Evolutionary conservation across 2,329 filamentous ascomycete genomes (phyloP).

Genomic region (Talaromyces atroroseus): DNA sequence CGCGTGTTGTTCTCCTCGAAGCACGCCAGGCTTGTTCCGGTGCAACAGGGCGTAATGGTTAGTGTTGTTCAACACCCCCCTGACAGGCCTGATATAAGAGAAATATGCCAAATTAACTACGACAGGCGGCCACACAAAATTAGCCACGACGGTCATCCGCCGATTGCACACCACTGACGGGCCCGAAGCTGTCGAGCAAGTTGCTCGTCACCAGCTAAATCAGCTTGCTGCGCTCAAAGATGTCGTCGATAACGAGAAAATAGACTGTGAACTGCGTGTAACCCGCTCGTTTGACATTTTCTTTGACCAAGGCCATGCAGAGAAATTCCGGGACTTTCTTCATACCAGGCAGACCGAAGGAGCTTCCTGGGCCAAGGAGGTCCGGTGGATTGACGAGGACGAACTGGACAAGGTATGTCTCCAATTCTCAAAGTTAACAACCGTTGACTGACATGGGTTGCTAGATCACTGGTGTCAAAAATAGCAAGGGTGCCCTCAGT

Average conservation of each 20-base stretch:
- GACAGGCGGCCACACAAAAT: conserved; percentile 37
- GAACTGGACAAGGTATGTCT: not conserved
- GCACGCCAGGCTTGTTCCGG: not conserved
- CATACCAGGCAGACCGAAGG: conserved; percentile 19
- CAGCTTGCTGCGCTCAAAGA: conserved; percentile 36
- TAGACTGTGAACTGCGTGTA: conserved; percentile 40
- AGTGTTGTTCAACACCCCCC: conserved; percentile 17
- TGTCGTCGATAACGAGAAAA: conserved; percentile 35
- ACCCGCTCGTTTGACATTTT: conserved; percentile 37
- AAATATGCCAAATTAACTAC: conserved; percentile 15
- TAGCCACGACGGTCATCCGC: conserved; percentile 23
- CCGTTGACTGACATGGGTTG: conserved; percentile 22
- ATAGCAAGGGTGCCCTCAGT: conserved; percentile 28
- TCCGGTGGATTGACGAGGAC: not conserved
- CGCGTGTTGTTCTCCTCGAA: not conserved
- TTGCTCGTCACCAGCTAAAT: conserved; percentile 35
- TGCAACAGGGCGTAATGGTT: not conserved
- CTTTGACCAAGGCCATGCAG: conserved; percentile 28
- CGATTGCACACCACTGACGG: conserved; percentile 23
- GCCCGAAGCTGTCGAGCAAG: conserved; percentile 30
- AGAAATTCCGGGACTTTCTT: conserved; percentile 24
- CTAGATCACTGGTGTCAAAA: conserved; percentile 32
- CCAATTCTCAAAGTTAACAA: conserved; percentile 20
- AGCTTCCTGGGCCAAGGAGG: not conserved
- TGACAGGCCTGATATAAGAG: conserved; percentile 20